Evolutionary conservation across 139 green algal species (phyloP).

Genomic region (Tetradesmus lagerheimii): DNA sequence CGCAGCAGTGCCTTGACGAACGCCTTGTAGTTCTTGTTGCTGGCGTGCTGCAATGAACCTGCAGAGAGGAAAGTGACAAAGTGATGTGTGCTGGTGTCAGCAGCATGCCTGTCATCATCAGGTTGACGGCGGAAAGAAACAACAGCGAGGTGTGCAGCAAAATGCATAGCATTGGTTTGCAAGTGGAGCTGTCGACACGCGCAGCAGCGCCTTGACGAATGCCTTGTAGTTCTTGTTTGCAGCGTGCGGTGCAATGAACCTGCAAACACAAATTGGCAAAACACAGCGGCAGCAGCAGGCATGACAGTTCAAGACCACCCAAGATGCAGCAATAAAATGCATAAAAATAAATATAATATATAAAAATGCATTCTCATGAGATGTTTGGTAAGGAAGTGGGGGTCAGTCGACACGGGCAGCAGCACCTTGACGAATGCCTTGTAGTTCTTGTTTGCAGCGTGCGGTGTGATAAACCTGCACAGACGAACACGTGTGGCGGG

Average conservation of each 20-base stretch:
- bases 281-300: no score
- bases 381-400: no score
- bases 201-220: constrained; percentile 62
- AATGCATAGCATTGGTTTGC: not conserved
- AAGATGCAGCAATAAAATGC: no score
- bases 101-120: no score
- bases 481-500: no score
- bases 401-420: constrained; percentile 31
- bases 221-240: constrained; percentile 75
- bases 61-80: no score
- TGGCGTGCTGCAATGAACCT: constrained; percentile 73
- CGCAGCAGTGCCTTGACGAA: constrained; percentile 63
- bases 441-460: constrained; percentile 72
- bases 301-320: no score
- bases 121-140: no score
- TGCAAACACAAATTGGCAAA: no score
- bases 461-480: constrained; percentile 70
- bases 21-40: constrained; percentile 74
- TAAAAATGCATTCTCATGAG: no score
- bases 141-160: not conserved
- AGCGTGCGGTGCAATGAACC: constrained; percentile 71
- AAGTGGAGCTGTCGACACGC: constrained; percentile 46
- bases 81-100: no score
- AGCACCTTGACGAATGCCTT: constrained; percentile 71
- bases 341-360: no score